Conservation (phyloP, 2,329 filamentous ascomycete species). For the Plenodomus tracheiphilus region DNA sequence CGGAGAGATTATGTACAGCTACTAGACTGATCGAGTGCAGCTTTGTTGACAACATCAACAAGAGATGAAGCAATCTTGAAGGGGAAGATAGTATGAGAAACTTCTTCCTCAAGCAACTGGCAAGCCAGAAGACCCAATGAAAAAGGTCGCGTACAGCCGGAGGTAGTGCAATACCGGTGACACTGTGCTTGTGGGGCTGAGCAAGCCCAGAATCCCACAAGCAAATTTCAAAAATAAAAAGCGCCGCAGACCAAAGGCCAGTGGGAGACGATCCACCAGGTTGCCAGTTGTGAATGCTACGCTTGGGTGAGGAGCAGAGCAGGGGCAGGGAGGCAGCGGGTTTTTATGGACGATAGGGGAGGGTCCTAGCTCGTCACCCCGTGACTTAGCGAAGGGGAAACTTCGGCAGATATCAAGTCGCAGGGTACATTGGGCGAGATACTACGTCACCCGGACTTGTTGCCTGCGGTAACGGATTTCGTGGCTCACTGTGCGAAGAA, state of each 20-base stretch:
- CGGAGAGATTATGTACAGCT: no score
- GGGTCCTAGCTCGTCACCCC: neutral
- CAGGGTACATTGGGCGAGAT: no score
- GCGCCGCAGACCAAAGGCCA: no score
- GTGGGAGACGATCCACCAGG: no score
- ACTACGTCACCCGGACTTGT: no score
- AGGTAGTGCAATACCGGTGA: constrained; percentile 21
- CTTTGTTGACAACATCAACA: no score
- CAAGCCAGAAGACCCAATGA: constrained; percentile 25
- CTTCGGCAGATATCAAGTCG: neutral
- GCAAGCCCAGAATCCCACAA: constrained; percentile 16
- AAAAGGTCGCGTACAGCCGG: constrained; percentile 20
- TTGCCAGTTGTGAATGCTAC: no score
- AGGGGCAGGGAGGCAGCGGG: neutral
- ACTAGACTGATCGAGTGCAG: no score
- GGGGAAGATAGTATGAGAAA: neutral
- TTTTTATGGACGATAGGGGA: neutral
- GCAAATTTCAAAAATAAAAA: constrained; percentile 16
- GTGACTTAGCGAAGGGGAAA: neutral
- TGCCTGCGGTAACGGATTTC: no score
- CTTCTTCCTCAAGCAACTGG: constrained; percentile 26
- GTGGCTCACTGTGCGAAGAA: no score
- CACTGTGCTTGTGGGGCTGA: constrained; percentile 16
- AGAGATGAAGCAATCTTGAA: no score
- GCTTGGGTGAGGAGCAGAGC: no score